Evolutionary conservation across 495 filamentous ascomycete species (phyloP).

Genomic region (Tuber aestivum): DNA sequence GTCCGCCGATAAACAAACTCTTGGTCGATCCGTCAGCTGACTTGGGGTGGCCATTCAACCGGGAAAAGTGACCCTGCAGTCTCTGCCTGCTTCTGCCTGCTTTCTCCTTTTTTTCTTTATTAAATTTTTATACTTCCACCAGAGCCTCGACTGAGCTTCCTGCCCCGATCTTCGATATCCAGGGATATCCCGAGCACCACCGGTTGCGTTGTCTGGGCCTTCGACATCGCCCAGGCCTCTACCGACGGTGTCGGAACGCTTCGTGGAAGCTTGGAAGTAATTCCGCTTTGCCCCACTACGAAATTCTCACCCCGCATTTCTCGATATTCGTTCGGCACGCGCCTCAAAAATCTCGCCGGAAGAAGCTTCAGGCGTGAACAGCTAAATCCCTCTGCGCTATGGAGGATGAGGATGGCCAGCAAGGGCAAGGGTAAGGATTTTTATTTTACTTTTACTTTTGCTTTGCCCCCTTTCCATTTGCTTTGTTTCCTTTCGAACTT

Average conservation of each 20-base stretch:
- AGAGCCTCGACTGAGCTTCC: background rate
- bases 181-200: background rate
- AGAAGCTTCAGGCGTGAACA: background rate
- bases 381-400: background rate
- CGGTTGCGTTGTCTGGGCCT: background rate
- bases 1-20: background rate
- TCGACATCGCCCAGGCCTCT: background rate
- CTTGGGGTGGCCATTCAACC: background rate
- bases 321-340: background rate
- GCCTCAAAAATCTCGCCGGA: background rate
- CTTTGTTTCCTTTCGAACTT: constrained; percentile 4
- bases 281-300: background rate
- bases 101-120: background rate
- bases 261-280: background rate
- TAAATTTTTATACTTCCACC: background rate
- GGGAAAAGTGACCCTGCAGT: background rate
- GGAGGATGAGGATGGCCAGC: constrained; percentile 4
- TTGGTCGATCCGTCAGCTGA: background rate
- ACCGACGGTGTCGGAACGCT: background rate
- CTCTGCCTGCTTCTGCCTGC: background rate
- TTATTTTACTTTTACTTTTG: background rate
- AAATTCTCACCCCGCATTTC: background rate
- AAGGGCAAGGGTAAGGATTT: background rate
- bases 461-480: background rate
- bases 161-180: background rate